Evolutionary conservation across 2,329 filamentous ascomycete genomes (phyloP), one percentile per base, ranked within the genome.

Genomic region (Fusarium albosuccineum): DNA sequence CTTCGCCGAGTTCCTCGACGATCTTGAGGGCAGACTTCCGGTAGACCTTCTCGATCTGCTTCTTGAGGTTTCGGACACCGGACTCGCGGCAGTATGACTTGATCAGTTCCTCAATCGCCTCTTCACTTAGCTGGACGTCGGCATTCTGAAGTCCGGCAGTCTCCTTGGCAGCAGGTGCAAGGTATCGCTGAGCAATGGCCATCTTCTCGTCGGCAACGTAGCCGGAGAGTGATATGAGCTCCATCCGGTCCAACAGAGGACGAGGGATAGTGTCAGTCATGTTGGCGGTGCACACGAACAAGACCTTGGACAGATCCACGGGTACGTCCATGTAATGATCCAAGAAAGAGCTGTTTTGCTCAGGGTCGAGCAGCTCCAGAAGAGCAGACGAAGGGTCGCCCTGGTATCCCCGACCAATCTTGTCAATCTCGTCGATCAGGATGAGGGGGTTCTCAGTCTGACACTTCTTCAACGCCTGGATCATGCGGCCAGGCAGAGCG

Each of bases 261-360:
- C 94, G 89, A 14, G 96, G 96, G 64, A 99, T 99, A 0, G 96
- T 99, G 74, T 99, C 96, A 0, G 94, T 97, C 91, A 98, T 97
- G 79, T 99, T 99, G 62, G 96, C 96, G 13, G 96, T 99, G 85
- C 96, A 99, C 41, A 99, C 96, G 76, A 99, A 99, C 22, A 99
- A 86, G 3, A 99, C 96, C 82, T 98, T 98, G 51, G 94, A 97
- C 51, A 99, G 85, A 76, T 99, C 96, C 6, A 99, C 95, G 0
- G 96, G 96, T 1, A 99, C 94, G 78, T 99, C 96, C 87, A 99
- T 93, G 82, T 99, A 99, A 79, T 99, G 96, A 73, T 99, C 96
- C 67, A 99, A 80, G 87, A 99, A 99, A 26, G 94, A 97, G 76
- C 85, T 94, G 82, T 99, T 99, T 78, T 99, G 96, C 79, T 99